Percentiles rank a stretch among this genome's conserved stretches.
Conservation (phyloP, 78 protist species). For the slime mould (Dictyostelium discoideum) region dicty_2.7 NC_007089.4:5835001-5835500, state of each 20-base stretch:
- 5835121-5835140: conserved; percentile 52
- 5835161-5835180: conserved; percentile 11
- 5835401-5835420: conserved; percentile 15
- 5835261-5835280: not conserved
- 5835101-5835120: conserved; percentile 44
- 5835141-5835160: conserved; percentile 27
- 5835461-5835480: conserved; percentile 82
- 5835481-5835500: conserved; percentile 63
- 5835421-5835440: conserved; percentile 62
- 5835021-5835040: not conserved
- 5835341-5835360: no score
- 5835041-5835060: not conserved
- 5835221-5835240: conserved; percentile 81
- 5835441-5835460: conserved; percentile 84
- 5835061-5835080: conserved; percentile 7
- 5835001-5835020: not conserved
- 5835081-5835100: conserved; percentile 58
- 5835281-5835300: no score
- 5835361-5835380: not conserved
- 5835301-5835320: no score
- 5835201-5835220: conserved; percentile 57
- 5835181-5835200: conserved; percentile 57
- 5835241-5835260: conserved; percentile 55
- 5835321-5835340: conserved; percentile 15
- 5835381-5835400: not conserved